Evolutionary conservation across 805 yeast species (phyloP).

Genomic region (Pichia cephalocereana): DNA sequence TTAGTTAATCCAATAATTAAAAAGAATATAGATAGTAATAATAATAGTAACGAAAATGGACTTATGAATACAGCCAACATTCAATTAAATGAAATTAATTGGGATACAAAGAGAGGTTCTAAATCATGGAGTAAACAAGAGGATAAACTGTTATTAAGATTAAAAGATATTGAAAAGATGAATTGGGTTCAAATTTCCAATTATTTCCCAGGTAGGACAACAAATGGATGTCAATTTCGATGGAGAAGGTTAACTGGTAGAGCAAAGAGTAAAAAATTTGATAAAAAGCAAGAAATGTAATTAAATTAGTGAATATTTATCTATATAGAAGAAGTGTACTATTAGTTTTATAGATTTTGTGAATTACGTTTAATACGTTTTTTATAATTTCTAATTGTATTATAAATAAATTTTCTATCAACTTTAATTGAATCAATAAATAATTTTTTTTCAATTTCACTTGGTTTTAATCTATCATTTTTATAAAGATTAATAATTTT

Average conservation of each 20-base stretch:
- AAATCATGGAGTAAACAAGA: slow-evolving; percentile 67
- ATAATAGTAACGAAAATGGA: not conserved
- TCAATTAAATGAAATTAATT: not conserved
- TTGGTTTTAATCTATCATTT: not conserved
- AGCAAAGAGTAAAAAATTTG: not conserved
- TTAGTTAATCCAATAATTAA: not conserved
- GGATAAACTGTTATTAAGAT: slow-evolving; percentile 55
- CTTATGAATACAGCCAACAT: too few species aligned
- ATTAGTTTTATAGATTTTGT: not conserved
- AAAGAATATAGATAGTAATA: not conserved
- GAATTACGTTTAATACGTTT: not conserved
- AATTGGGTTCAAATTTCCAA: slow-evolving; percentile 85
- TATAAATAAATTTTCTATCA: not conserved
- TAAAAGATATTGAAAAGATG: slow-evolving; percentile 70
- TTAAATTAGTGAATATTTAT: not conserved
- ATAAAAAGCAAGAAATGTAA: not conserved
- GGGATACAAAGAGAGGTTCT: slow-evolving; percentile 6
- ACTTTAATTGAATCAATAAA: not conserved
- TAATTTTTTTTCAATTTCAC: too few species aligned
- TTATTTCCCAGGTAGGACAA: slow-evolving; percentile 70
- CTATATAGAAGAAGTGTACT: too few species aligned
- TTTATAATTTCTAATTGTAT: not conserved
- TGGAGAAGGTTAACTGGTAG: slow-evolving; percentile 21
- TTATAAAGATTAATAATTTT: not conserved
- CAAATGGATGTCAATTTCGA: slow-evolving; percentile 83